These are phyloP conservation scores for Hypoxylon sp. DNA, from an alignment of 2,329 filamentous ascomycete genomes.

Conservation along the genomic window DNA sequence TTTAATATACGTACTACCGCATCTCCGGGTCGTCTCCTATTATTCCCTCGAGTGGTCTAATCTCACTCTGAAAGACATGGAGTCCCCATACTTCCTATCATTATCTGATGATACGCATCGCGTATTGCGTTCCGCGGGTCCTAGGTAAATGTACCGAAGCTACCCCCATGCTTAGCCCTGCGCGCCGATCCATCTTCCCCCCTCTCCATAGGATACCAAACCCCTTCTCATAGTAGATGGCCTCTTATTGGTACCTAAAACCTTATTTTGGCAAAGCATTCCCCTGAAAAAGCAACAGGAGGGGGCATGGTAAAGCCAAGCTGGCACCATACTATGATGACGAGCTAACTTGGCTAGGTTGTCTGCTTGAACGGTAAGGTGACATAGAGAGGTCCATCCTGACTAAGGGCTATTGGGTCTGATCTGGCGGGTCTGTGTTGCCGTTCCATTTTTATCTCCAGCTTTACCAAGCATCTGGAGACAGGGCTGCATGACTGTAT, in stretches of 20 bases:
- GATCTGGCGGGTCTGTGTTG: constrained; percentile 33
- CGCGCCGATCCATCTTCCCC: constrained; percentile 18
- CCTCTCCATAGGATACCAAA: constrained; percentile 11
- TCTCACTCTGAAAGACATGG: constrained; percentile 30
- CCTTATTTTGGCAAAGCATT: constrained; percentile 21
- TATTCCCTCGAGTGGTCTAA: constrained; percentile 22
- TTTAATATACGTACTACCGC: constrained; percentile 41
- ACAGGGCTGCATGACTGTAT: constrained; percentile 30
- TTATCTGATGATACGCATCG: constrained; percentile 35
- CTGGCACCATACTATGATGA: constrained; percentile 24
- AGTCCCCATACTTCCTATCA: constrained; percentile 15
- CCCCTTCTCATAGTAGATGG: constrained; percentile 14
- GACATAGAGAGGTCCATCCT: constrained; percentile 26
- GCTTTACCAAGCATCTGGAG: constrained; percentile 43
- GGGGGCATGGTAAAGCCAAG: constrained; percentile 16
- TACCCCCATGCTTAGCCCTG: constrained; percentile 27
- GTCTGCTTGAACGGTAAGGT: constrained; percentile 32
- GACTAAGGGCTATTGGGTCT: constrained; percentile 34
- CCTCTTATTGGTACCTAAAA: constrained; percentile 15
- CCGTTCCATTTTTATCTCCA: constrained; percentile 44
- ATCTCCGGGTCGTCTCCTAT: constrained; percentile 23
- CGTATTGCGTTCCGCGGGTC: constrained; percentile 22
- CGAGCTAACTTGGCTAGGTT: constrained; percentile 9
- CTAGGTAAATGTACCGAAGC: constrained; percentile 26
- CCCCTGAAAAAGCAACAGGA: constrained; percentile 11